Percentiles rank a stretch among this genome's conserved stretches.
These are phyloP conservation scores for Uncinocarpus reesii DNA, from an alignment of 2,329 filamentous ascomycete species.

Conservation along the genomic window DNA sequence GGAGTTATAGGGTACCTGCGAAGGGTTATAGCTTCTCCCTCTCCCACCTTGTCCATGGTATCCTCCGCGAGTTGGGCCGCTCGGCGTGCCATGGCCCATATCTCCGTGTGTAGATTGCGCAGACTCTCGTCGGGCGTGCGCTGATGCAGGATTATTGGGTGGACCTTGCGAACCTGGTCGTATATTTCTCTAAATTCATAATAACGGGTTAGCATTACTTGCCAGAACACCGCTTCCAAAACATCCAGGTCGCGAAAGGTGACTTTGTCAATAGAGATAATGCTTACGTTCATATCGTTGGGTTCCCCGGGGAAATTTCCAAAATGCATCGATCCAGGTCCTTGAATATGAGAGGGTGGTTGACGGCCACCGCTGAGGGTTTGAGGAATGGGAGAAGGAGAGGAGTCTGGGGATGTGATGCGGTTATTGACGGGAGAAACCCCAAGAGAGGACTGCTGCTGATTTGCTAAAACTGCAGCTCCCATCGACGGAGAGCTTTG, in stretches of 20 bases:
- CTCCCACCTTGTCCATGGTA: slow-evolving; percentile 46
- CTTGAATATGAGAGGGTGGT: slow-evolving; percentile 64
- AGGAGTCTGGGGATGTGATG: slow-evolving; percentile 72
- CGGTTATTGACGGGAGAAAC: slow-evolving; percentile 55
- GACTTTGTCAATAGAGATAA: too few relatives aligned
- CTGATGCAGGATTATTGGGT: slow-evolving; percentile 48
- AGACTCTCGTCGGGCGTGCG: slow-evolving; percentile 76
- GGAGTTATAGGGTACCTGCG: slow-evolving; percentile 42
- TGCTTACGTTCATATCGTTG: slow-evolving; percentile 58
- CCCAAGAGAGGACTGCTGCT: slow-evolving; percentile 32
- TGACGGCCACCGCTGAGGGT: slow-evolving; percentile 66
- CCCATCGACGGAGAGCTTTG: slow-evolving; percentile 52
- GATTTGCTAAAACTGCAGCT: slow-evolving; percentile 41
- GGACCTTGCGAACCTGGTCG: slow-evolving; percentile 53
- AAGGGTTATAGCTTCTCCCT: slow-evolving; percentile 47
- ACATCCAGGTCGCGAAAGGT: background rate
- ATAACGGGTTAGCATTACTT: slow-evolving; percentile 17
- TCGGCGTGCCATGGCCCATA: slow-evolving; percentile 48
- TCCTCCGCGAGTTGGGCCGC: slow-evolving; percentile 45
- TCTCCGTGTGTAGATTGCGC: slow-evolving; percentile 72
- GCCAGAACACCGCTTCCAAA: background rate
- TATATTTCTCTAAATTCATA: slow-evolving; percentile 19
- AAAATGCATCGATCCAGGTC: slow-evolving; percentile 63
- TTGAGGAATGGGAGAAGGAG: slow-evolving; percentile 87
- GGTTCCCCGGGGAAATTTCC: slow-evolving; percentile 68